Evolutionary conservation across 2,329 filamentous ascomycete species (phyloP), one percentile per base, ranked within the genome.

Genomic region (Penicillium sp.): DNA sequence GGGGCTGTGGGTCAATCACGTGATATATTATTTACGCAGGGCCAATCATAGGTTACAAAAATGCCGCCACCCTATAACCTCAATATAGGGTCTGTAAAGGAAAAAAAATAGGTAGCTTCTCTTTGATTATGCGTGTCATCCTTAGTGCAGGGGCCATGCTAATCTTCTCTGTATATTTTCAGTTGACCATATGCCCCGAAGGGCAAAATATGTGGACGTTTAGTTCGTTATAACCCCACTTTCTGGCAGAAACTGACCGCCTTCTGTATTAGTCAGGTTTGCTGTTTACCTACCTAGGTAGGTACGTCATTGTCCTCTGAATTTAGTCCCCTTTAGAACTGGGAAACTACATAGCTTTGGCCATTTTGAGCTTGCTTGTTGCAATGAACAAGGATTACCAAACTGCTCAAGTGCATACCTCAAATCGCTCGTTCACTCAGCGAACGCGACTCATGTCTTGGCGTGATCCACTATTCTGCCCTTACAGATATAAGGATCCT

Each of bases 111-210:
- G 79, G 80, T 81, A 27, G 84, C 81, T 84, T 86, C 85, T 88
- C 86, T 88, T 87, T 87, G 85, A 84, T 85, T 84, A 80, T 87
- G 86, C 86, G 86, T 91, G 88, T 92, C 89, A 93, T 92, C 89
- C 89, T 93, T 93, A 91, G 89, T 85, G 83, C 82, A 85, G 82
- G 83, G 86, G 86, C 86, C 86, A 89, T 89, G 86, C 87, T 88
- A 88, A 87, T 87, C 83, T 87, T 87, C 84, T 87, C 83, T 86
- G 81, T 85, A 84, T 84, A 80, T 80, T 82, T 83, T 82, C 80
- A 84, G 79, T 81, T 83, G 81, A 83, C 81, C 80, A 82, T 80
- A 81, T 82, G 77, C 57, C 73, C 75, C 74, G 69, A 75, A 77
- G 73, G 75, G 72, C 68, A 9, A 31, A 44, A 48, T 25, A 2